Evolutionary conservation across 2,329 filamentous ascomycete genomes (phyloP).

Genomic region (Podosphaera aphanis): DNA sequence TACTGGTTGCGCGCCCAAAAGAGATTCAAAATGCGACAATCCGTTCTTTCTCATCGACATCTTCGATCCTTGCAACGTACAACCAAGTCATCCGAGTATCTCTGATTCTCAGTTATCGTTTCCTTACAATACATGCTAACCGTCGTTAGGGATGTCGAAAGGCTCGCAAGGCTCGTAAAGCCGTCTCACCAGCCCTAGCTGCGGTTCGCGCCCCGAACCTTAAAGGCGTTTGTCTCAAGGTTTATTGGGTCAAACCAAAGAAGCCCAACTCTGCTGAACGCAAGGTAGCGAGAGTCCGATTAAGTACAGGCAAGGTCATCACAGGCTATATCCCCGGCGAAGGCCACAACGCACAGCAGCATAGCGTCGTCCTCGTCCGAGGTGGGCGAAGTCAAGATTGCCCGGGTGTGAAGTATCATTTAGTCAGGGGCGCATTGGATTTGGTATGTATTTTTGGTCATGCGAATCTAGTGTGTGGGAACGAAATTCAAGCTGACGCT

Average conservation of each 20-base stretch:
- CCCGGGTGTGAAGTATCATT: slow-evolving; percentile 88
- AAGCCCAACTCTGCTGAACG: slow-evolving; percentile 96
- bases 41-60: slow-evolving; percentile 11
- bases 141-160: slow-evolving; percentile 54
- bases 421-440: slow-evolving; percentile 79
- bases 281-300: slow-evolving; percentile 76
- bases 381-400: slow-evolving; percentile 90
- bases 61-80: slow-evolving; percentile 12
- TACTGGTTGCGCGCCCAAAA: too few relatives aligned
- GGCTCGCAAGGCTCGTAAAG: slow-evolving; percentile 59
- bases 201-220: slow-evolving; percentile 49
- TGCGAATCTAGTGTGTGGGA: background rate
- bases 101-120: background rate
- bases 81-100: slow-evolving; percentile 14
- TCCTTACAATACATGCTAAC: background rate
- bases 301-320: slow-evolving; percentile 68
- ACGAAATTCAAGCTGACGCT: background rate
- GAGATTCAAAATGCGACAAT: too few relatives aligned
- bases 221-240: slow-evolving; percentile 90
- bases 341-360: slow-evolving; percentile 97
- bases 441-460: slow-evolving; percentile 41
- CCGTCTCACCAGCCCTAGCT: slow-evolving; percentile 64
- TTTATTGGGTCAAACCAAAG: slow-evolving; percentile 85
- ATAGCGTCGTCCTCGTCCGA: slow-evolving; percentile 88
- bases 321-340: slow-evolving; percentile 93